Evolutionary conservation across 2,329 filamentous ascomycete species (phyloP), one percentile per base, ranked within the genome.

Genomic region (Phialocephala subalpina): DNA sequence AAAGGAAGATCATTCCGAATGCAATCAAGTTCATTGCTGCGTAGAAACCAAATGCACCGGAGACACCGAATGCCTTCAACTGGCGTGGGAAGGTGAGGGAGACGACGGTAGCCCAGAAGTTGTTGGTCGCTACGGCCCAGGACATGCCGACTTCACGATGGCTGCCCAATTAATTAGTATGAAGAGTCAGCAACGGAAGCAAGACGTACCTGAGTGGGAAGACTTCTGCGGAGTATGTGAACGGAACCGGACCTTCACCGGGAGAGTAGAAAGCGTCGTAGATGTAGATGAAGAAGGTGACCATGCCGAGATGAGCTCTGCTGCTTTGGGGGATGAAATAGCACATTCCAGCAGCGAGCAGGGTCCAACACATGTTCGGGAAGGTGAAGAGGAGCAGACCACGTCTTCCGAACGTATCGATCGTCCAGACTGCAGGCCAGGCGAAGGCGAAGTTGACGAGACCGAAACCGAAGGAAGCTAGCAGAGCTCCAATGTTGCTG

Each of bases 231-330:
- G 80, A 83, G 78, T 89, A 89, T 16, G 83, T 85, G 75, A 87
- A 89, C 0, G 86, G 86, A 1, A 89, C 86, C 0, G 83, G 82
- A 0, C 87, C 87, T 77, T 89, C 87, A 27, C 87, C 88, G 0
- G 87, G 86, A 0, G 86, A 89, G 77, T 90, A 90, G 70, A 89
- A 89, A 4, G 86, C 86, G 0, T 83, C 85, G 67, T 90, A 91
- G 16, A 91, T 72, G 77, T 87, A 91, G 65, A 90, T 80, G 65
- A 90, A 90, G 2, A 89, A 78, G 0, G 87, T 85, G 16, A 90
- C 82, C 0, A 86, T 75, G 0, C 78, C 85, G 8, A 86, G 75
- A 73, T 84, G 83, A 0, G 82, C 82, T 3, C 67, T 76, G 29
- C 70, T 78, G 0, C 72, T 68, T 36, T 73, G 70, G 0, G 57